These are phyloP conservation scores for Aspergillus tanneri DNA, from an alignment of 2,329 filamentous ascomycete species.

Conservation along the genomic window DNA sequence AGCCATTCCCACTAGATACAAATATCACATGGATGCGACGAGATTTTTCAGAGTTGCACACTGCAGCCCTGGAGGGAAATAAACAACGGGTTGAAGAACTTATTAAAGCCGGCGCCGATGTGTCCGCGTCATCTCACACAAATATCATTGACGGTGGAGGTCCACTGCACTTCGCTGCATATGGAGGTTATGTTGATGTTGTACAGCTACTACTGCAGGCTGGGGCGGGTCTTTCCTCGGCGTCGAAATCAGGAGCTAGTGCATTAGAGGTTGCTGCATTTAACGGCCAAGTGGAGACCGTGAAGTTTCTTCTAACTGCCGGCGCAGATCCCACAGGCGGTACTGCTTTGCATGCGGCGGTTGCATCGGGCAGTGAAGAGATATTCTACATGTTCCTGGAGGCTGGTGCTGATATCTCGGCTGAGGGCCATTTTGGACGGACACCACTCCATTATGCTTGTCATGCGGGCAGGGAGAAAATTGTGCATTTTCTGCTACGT, in stretches of 20 bases:
- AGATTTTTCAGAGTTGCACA: background rate
- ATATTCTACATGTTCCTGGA: too few relatives aligned
- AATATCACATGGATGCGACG: background rate
- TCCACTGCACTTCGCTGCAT: background rate
- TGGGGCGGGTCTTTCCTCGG: background rate
- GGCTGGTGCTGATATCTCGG: too few relatives aligned
- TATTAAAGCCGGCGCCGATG: background rate
- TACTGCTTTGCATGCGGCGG: too few relatives aligned
- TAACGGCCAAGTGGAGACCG: background rate
- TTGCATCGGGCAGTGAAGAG: too few relatives aligned
- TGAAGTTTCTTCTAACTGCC: background rate
- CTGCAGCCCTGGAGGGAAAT: background rate
- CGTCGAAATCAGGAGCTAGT: background rate
- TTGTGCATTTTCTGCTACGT: too few relatives aligned
- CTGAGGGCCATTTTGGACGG: too few relatives aligned
- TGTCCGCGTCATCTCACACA: background rate
- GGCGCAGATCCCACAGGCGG: too few relatives aligned
- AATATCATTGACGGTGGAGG: background rate
- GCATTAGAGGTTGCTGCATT: background rate
- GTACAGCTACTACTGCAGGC: background rate
- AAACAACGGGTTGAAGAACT: background rate
- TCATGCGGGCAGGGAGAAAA: too few relatives aligned
- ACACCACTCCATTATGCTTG: too few relatives aligned
- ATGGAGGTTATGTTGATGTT: background rate
- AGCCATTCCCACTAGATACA: background rate